Conservation (phyloP, 31 red algal species). For the Endocladia muricata region DNA sequence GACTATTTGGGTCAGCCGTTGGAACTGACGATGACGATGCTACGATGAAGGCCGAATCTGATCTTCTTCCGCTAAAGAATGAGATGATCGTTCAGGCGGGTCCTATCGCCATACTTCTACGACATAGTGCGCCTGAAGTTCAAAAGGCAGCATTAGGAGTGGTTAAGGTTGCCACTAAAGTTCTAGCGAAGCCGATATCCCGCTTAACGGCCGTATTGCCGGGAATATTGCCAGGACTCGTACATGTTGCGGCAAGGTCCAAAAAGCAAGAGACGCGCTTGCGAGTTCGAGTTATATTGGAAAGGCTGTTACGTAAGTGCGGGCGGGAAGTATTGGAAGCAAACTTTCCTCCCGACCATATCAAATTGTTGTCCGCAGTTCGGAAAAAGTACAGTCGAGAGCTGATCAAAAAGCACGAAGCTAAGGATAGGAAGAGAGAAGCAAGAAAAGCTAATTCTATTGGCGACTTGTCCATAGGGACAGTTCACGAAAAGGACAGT, state of each 20-base stretch:
- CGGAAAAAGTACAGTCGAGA: slow-evolving; percentile 74
- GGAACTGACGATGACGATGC: background rate
- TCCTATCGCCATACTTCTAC: slow-evolving; percentile 62
- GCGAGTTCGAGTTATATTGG: slow-evolving; percentile 73
- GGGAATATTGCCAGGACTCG: slow-evolving; percentile 64
- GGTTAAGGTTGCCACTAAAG: slow-evolving; percentile 68
- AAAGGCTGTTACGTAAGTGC: slow-evolving; percentile 69
- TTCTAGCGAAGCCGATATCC: slow-evolving; percentile 7
- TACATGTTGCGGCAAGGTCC: slow-evolving; percentile 53
- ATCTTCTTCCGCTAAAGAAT: no score
- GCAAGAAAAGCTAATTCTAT: background rate
- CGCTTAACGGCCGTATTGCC: slow-evolving; percentile 50
- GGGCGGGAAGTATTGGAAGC: slow-evolving; percentile 58
- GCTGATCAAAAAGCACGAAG: slow-evolving; percentile 58
- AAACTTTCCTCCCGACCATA: slow-evolving; percentile 66
- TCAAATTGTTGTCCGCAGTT: slow-evolving; percentile 67
- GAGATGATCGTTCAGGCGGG: slow-evolving; percentile 34
- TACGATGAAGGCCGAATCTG: background rate
- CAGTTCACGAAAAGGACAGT: background rate
- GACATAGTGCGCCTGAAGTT: slow-evolving; percentile 65
- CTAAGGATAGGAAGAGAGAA: slow-evolving; percentile 32
- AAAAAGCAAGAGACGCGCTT: slow-evolving; percentile 71
- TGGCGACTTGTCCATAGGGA: background rate
- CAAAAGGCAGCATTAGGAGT: slow-evolving; percentile 63
- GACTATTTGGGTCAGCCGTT: slow-evolving; percentile 43